These are phyloP conservation scores for Thraustotheca clavata DNA, from an alignment of 352 stramenopile species.

Conservation along the genomic window DNA sequence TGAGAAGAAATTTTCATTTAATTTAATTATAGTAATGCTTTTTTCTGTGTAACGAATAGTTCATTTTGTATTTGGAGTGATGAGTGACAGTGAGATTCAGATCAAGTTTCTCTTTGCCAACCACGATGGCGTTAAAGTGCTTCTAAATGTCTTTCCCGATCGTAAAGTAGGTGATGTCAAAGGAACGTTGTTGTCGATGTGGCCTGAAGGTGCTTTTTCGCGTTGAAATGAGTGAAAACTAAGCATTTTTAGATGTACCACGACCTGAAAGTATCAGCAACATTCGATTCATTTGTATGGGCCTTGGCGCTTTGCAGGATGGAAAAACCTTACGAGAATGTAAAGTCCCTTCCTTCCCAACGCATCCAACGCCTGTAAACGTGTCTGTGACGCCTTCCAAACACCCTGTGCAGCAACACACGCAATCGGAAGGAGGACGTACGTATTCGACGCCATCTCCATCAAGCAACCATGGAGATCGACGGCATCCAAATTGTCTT, in stretches of 20 bases:
- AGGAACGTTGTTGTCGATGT: constrained; percentile 51
- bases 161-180: constrained; percentile 53
- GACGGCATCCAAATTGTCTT: constrained; percentile 22
- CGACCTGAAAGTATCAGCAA: constrained; percentile 43
- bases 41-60: too few relatives aligned
- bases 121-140: constrained; percentile 60
- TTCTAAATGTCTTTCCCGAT: constrained; percentile 44
- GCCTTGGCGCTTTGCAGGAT: constrained; percentile 88
- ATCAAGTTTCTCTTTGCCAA: constrained; percentile 85
- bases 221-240: background rate
- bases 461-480: background rate
- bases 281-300: constrained; percentile 93
- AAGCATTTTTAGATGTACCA: constrained; percentile 31
- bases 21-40: too few relatives aligned
- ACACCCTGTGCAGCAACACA: too few relatives aligned
- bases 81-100: constrained; percentile 31
- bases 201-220: constrained; percentile 39
- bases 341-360: constrained; percentile 88
- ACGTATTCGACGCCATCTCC: background rate
- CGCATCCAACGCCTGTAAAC: constrained; percentile 93
- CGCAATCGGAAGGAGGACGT: too few relatives aligned
- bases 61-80: too few relatives aligned
- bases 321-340: constrained; percentile 71
- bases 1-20: too few relatives aligned
- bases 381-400: constrained; percentile 72